A percentile compares a stretch with the other conserved stretches of the same genome.
phyloP scores from a whole-genome alignment of 2,329 filamentous ascomycete genomes.

The Hymenoscyphus fructigenus region DNA sequence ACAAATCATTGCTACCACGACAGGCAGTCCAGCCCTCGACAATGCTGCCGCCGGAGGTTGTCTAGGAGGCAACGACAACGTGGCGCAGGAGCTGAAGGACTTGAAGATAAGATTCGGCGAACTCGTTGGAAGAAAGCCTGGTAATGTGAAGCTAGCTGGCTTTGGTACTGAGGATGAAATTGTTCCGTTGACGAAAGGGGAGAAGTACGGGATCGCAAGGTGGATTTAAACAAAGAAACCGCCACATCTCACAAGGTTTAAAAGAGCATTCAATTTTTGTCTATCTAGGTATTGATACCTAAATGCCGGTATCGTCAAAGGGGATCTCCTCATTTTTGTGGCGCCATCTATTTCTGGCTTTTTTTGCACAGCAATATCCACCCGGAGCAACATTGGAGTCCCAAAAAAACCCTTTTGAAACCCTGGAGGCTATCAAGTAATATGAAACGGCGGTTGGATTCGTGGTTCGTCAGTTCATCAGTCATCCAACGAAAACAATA shows the following conservation, averaged over 20 bases:
- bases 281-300: background rate
- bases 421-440: background rate
- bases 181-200: conserved; percentile 18
- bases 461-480: background rate
- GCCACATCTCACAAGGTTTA: background rate
- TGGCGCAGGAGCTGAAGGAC: conserved; percentile 22
- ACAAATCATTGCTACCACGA: conserved; percentile 24
- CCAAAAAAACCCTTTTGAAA: background rate
- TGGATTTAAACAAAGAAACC: background rate
- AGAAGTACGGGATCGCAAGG: conserved; percentile 19
- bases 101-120: conserved; percentile 26
- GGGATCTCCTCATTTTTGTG: background rate
- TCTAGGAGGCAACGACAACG: conserved; percentile 22
- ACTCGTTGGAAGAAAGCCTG: conserved; percentile 12
- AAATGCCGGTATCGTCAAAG: background rate
- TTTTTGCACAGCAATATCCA: background rate
- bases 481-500: background rate
- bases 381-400: background rate
- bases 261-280: background rate
- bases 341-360: background rate
- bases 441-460: background rate
- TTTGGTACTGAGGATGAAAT: conserved; percentile 27
- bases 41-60: conserved; percentile 24
- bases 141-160: conserved; percentile 10
- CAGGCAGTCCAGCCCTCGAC: conserved; percentile 21